Base-by-base conservation (phyloP, 805 yeast genomes). In the Candida ortonii region DNA sequence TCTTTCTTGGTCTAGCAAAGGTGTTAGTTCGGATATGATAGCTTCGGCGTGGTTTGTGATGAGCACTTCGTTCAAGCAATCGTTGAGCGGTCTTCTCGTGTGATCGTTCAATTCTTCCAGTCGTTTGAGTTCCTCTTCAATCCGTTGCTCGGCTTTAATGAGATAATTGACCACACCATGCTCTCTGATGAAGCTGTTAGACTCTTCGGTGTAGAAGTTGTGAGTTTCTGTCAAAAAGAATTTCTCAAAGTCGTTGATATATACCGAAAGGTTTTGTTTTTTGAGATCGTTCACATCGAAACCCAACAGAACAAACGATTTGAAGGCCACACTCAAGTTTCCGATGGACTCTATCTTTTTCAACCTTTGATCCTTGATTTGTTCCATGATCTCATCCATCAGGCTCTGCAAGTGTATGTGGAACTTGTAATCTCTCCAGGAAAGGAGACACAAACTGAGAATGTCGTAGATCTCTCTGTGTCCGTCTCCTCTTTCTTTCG, bases 401-500 rank as follows among this genome's bases (percentile, higher is more conserved):
- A 94, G 68, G 6, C 53, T 55, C 5, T 71, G 71, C 28, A 77
- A 70, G 52, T 87, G 75, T 16, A 76, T 72, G 43, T 73, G 72
- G 59, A 93, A 90, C 76, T 93, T 73, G 39, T 78, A 76, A 39
- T 78, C 77, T 53, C 84, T 81, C 99, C 99, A 93, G 30, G 85
- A 80, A 47, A 88, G 70, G 33, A 90, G 66, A 33, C 96, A 84
- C 44, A 93, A 68, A 4, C 96, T 87, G 56, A 88, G 81, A 15
- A 94, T 94, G 60, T 93, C 98, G 59, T 79, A 87, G 28, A 93
- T 80, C 52, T 86, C 88, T 44, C 88, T 73, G 52, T 86, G 77
- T 12, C 97, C 97, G 57, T 90, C 97, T 26, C 87, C 83, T 53
- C 97, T 74, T 61, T 90, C 97, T 54, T 94, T 89, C 49, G 84